Conservation (phyloP, 495 filamentous ascomycete species). For the Penicillium angulare region DNA sequence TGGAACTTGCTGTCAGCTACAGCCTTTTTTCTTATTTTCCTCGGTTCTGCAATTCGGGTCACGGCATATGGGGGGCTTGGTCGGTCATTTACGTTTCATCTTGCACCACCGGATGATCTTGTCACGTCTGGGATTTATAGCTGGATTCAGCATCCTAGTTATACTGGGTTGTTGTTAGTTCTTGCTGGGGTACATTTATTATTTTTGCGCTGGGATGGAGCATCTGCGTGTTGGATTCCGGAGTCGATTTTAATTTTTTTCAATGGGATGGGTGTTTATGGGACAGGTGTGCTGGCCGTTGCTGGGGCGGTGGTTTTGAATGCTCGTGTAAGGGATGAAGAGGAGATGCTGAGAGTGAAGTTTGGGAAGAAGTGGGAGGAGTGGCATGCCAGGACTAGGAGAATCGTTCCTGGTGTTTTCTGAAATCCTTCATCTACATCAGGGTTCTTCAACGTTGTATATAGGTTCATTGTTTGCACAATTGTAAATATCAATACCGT, state of each 20-base stretch:
- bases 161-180: conserved; percentile 27
- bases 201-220: neutral
- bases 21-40: conserved; percentile 25
- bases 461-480: too few relatives aligned
- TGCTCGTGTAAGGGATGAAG: conserved; percentile 37
- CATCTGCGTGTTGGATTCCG: neutral
- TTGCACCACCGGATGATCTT: conserved; percentile 41
- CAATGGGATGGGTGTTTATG: neutral
- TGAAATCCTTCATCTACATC: conserved; percentile 1
- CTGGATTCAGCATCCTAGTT: conserved; percentile 51
- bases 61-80: conserved; percentile 38
- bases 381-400: conserved; percentile 35
- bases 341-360: conserved; percentile 36
- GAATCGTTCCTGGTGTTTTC: conserved; percentile 25
- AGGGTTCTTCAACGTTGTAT: too few relatives aligned
- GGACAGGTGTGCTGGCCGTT: neutral
- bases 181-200: neutral
- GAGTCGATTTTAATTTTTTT: neutral
- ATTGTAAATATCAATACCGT: too few relatives aligned
- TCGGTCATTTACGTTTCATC: conserved; percentile 46
- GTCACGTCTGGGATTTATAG: conserved; percentile 42
- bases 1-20: neutral
- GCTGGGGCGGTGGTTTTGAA: neutral
- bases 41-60: conserved; percentile 32
- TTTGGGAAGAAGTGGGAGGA: conserved; percentile 46